Evolutionary conservation across 805 yeast species (phyloP), one percentile per base, ranked within the genome.

Genomic region (Candida andamanensis): DNA sequence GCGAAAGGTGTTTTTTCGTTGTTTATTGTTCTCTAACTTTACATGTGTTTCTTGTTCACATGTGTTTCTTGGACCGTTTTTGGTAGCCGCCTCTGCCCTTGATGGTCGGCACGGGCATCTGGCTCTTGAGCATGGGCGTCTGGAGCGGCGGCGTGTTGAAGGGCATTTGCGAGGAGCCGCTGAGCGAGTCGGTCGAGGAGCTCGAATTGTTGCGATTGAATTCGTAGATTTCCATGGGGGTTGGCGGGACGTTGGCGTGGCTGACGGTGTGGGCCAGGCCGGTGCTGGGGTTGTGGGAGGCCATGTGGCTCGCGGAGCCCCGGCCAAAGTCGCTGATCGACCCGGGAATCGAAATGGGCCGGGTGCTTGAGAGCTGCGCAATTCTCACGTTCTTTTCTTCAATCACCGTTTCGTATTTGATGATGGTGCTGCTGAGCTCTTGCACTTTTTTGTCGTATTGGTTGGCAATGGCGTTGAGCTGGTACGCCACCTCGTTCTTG

Each of bases 81-180:
- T 65, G 71, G 39, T 60, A 60, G 1, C 71, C 71, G 3, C 71
- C 71, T 38, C 71, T 54, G 9, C 71, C 71, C 36, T 52, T 57
- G 28, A 65, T 42, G 6, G 58, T 59, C 0, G 70, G 68, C n/a
- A 37, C 45, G 15, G 34, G 20, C 31, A 24, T 36, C 29, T 30
- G 28, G 28, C 35, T 26, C 42, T 37, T 41, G 12, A 12, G 28
- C 19, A 33, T 24, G 1, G 38, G 32, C 8, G 40, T 33, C 13
- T 33, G 38, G 9, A 37, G 32, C 13, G 45, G 45, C 14, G 45
- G 42, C 5, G 45, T 41, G 24, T 41, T 41, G 24, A 19, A 33
- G 17, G 42, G 40, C 8, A 39, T 15, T 27, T 38, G 42, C 6
- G 11, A 8, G n/a, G 27, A 17, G 16, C 18, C 17, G 15, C 33